These are phyloP conservation scores for Cytospora piceae DNA, from an alignment of 2,329 filamentous ascomycete genomes.

Conservation along the genomic window DNA sequence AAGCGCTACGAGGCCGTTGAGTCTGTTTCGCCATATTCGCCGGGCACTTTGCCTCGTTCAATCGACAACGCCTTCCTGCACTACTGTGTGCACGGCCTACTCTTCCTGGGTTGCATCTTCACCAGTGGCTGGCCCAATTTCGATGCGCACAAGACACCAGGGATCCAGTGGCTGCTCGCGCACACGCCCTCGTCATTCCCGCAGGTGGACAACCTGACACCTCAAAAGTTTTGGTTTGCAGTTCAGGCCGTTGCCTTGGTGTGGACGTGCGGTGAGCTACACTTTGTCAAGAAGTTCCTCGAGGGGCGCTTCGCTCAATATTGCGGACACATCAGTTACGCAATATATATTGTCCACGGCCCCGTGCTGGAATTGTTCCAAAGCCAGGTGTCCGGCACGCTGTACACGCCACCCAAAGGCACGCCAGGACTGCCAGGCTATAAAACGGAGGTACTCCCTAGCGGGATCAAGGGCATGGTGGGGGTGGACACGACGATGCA, in stretches of 20 bases:
- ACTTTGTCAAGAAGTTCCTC: conserved; percentile 44
- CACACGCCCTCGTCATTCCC: conserved; percentile 42
- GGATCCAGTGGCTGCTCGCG: conserved; percentile 39
- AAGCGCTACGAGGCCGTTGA: conserved; percentile 30
- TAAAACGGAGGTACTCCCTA: conserved; percentile 33
- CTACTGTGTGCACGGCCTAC: conserved; percentile 33
- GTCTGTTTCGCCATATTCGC: conserved; percentile 4
- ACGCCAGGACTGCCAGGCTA: conserved; percentile 33
- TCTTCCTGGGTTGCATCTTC: conserved; percentile 40
- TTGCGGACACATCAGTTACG: conserved; percentile 59
- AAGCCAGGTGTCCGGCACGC: conserved; percentile 37
- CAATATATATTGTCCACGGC: conserved; percentile 63
- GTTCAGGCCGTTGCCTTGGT: conserved; percentile 41
- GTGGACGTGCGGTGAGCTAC: conserved; percentile 45
- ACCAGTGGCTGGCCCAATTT: conserved; percentile 48
- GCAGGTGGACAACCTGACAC: conserved; percentile 37
- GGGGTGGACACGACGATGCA: conserved; percentile 38
- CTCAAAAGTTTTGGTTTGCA: conserved; percentile 46
- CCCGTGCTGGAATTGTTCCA: conserved; percentile 48
- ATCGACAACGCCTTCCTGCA: conserved; percentile 28
- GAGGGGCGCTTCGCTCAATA: conserved; percentile 56
- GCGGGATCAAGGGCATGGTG: conserved; percentile 40
- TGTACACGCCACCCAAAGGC: conserved; percentile 33
- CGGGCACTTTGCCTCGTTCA: conserved; percentile 20
- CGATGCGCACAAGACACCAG: conserved; percentile 40